Percentiles rank a stretch among this genome's conserved stretches.
These are phyloP conservation scores for Pythium sp. DNA, from an alignment of 352 stramenopile genomes.

Conservation along the genomic window DNA sequence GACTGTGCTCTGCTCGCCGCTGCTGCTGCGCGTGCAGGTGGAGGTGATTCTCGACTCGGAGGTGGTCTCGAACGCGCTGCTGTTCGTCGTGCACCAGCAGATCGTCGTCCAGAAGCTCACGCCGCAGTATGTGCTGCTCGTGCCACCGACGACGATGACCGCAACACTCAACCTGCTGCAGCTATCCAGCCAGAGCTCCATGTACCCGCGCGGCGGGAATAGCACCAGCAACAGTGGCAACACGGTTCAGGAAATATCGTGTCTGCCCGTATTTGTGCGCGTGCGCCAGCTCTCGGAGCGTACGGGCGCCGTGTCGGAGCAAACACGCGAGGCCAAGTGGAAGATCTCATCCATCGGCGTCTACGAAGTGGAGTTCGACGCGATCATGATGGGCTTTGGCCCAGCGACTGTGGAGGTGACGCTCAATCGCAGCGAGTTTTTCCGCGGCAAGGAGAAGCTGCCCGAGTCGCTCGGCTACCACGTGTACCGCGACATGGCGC, in stretches of 20 bases:
- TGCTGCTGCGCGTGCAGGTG: conserved; percentile 46
- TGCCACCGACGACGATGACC: conserved; percentile 34
- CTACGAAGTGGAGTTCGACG: conserved; percentile 65
- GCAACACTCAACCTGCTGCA: conserved; percentile 60
- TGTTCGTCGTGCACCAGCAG: conserved; percentile 48
- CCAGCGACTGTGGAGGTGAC: conserved; percentile 45
- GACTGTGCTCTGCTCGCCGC: conserved; percentile 39
- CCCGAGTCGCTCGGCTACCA: conserved; percentile 43
- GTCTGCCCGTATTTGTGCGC: conserved; percentile 52
- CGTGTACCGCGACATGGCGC: conserved; percentile 44
- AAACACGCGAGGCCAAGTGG: conserved; percentile 50
- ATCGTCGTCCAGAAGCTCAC: conserved; percentile 45
- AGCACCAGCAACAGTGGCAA: not conserved
- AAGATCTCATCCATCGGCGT: conserved; percentile 46
- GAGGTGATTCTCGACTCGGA: conserved; percentile 64
- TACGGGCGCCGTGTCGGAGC: conserved; percentile 47
- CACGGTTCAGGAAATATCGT: conserved; percentile 37
- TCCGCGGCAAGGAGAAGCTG: conserved; percentile 35
- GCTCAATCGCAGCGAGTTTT: conserved; percentile 53
- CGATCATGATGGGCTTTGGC: conserved; percentile 52
- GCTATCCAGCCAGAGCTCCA: conserved; percentile 22
- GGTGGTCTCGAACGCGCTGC: conserved; percentile 45
- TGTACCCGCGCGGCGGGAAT: conserved; percentile 1
- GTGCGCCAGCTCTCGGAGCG: conserved; percentile 51
- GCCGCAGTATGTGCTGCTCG: conserved; percentile 61